Percentiles rank a stretch among this genome's conserved stretches.
These are phyloP conservation scores for Parsonsia alboflavescens DNA, from an alignment of 257 asterid genomes.

Conservation along the genomic window DNA sequence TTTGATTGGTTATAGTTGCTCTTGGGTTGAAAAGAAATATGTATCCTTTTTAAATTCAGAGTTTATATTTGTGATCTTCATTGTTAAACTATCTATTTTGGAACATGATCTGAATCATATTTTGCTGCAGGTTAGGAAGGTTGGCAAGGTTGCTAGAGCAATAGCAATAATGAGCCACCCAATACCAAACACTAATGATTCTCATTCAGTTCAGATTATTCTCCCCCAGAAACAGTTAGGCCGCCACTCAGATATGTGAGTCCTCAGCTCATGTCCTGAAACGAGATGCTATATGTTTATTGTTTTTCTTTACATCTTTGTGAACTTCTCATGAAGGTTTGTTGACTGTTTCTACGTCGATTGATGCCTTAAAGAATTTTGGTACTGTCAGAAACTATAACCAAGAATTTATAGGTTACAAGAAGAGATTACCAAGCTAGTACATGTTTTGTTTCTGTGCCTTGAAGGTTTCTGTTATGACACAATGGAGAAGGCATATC, in stretches of 20 bases:
- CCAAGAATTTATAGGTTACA: background rate
- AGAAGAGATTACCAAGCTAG: too few species aligned
- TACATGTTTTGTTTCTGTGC: background rate
- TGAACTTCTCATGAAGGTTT: background rate
- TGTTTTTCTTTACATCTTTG: background rate
- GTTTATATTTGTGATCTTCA: background rate
- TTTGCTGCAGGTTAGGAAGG: slow-evolving; percentile 59
- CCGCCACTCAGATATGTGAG: slow-evolving; percentile 91
- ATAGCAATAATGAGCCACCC: slow-evolving; percentile 97
- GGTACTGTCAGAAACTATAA: background rate
- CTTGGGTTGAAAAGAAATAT: background rate
- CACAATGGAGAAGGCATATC: background rate
- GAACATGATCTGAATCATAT: slow-evolving; percentile 2
- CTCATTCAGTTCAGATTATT: slow-evolving; percentile 85
- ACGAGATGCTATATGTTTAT: background rate
- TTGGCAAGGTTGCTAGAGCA: slow-evolving; percentile 89
- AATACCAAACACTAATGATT: slow-evolving; percentile 79
- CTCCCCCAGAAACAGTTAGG: slow-evolving; percentile 95
- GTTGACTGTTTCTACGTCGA: background rate
- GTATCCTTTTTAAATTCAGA: background rate
- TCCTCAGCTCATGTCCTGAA: background rate
- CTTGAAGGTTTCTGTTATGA: background rate
- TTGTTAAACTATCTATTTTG: background rate
- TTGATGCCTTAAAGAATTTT: background rate
- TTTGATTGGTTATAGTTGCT: background rate